phyloP scores from a whole-genome alignment of 441 rosid genomes.

The Gossypium armourianum region DNA sequence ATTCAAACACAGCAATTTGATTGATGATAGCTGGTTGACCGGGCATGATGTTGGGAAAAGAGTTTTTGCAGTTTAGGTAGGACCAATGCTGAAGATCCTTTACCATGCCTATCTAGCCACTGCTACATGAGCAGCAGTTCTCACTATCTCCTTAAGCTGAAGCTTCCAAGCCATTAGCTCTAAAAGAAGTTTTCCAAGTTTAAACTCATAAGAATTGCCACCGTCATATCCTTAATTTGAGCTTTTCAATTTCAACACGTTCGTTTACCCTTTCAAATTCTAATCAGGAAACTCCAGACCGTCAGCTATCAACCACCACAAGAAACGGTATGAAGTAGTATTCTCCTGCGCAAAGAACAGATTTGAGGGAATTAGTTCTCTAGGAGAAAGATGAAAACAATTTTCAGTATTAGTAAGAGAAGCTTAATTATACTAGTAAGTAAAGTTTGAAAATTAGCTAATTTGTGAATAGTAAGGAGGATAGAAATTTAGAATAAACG shows the following conservation, averaged over 20 bases:
- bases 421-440: background rate
- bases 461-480: background rate
- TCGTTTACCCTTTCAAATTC: background rate
- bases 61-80: slow-evolving; percentile 32
- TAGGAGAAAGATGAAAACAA: slow-evolving; percentile 20
- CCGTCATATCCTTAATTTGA: slow-evolving; percentile 67
- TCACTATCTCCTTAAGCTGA: slow-evolving; percentile 54
- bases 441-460: background rate
- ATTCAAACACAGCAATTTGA: slow-evolving; percentile 15
- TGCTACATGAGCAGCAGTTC: slow-evolving; percentile 60
- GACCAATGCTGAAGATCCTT: slow-evolving; percentile 76
- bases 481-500: background rate
- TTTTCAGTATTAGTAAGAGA: background rate
- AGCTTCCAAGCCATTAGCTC: slow-evolving; percentile 73
- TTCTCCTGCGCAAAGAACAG: too few relatives aligned
- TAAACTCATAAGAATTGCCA: slow-evolving; percentile 71
- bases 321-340: too few relatives aligned
- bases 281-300: too few relatives aligned
- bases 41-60: background rate
- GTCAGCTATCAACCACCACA: too few relatives aligned
- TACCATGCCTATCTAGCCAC: slow-evolving; percentile 67
- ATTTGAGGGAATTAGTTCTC: too few relatives aligned
- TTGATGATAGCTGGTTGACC: background rate
- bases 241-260: slow-evolving; percentile 69
- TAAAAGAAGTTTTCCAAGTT: slow-evolving; percentile 58